Conservation (phyloP, 2,329 filamentous ascomycete species). For the Dissoconium aciculare region DNA sequence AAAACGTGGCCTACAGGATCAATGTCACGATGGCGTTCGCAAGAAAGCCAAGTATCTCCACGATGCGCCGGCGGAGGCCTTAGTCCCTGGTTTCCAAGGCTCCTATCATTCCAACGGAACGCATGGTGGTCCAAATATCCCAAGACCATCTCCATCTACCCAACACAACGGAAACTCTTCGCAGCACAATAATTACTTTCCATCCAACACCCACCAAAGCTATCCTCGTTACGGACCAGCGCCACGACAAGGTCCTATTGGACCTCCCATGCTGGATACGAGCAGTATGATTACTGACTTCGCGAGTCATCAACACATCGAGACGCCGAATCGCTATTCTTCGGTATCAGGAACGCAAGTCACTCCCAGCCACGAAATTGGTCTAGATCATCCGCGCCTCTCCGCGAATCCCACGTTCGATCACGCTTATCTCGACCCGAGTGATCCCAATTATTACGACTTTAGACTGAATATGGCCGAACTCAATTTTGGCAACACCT, state of each 20-base stretch:
- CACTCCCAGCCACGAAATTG: slow-evolving; percentile 29
- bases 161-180: slow-evolving; percentile 11
- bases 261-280: slow-evolving; percentile 29
- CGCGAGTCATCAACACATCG: slow-evolving; percentile 41
- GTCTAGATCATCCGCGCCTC: slow-evolving; percentile 31
- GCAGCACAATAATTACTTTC: slow-evolving; percentile 31
- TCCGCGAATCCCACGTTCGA: slow-evolving; percentile 33
- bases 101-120: slow-evolving; percentile 36
- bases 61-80: slow-evolving; percentile 77
- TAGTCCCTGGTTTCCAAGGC: slow-evolving; percentile 69
- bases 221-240: slow-evolving; percentile 28
- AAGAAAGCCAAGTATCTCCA: slow-evolving; percentile 99
- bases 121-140: slow-evolving; percentile 8
- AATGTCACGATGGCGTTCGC: slow-evolving; percentile 86
- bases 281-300: slow-evolving; percentile 35
- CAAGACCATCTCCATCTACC: slow-evolving; percentile 1
- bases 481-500: slow-evolving; percentile 90
- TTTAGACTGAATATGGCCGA: slow-evolving; percentile 70
- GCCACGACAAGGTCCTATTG: slow-evolving; percentile 23
- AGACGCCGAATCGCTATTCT: slow-evolving; percentile 56
- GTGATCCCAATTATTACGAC: slow-evolving; percentile 84
- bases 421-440: slow-evolving; percentile 64
- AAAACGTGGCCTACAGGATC: slow-evolving; percentile 78
- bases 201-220: slow-evolving; percentile 22
- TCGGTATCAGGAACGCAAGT: slow-evolving; percentile 39